Base-by-base conservation (phyloP, 2,329 filamentous ascomycete species). In the Colletotrichum graminicola region DNA sequence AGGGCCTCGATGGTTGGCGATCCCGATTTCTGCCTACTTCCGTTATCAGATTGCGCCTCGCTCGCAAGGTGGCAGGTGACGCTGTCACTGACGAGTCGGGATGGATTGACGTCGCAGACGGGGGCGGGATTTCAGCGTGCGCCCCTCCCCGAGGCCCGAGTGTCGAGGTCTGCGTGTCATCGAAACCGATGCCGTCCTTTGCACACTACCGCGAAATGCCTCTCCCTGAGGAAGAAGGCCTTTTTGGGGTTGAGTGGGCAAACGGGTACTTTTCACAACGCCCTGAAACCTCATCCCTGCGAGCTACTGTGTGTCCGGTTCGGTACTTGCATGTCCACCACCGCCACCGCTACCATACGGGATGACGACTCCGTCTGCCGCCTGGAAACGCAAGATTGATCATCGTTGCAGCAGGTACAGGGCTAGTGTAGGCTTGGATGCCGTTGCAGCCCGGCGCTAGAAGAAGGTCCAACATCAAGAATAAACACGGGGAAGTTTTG, bases 331-430 rank as follows among this genome's bases (percentile, higher is more conserved):
- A 16, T 43, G 21, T 12, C 21, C 21, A 47, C 45, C 8, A 23
- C 45, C 11, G 36, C 34, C 10, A 8, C 34, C 34, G 34, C 29
- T 45, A 23, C 55, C 39, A 51, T 39, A 14, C 23, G 36, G 68
- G 69, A 69, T 72, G 69, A 72, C 69, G 65, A 71, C 57, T 68
- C 54, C 36, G 36, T 62, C 43, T 67, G 63, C 32, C 59, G 69
- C 69, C 69, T 72, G 32, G 60, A 66, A 54, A 69, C 21, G 51
- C 45, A 41, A 59, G 36, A 67, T 39, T 62, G 57, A 71, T 62
- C 64, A 67, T 71, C 64, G 64, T 29, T 62, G 36, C 39, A 10
- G 34, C 55, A 57, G 36, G n/a, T 41, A 41, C 51, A 56, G 49
- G 45, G 52, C 36, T 39, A 51, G 26, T 36, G 43, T 56, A 51